A percentile compares a stretch with the other conserved stretches of the same genome.
Evolutionary conservation across 2,329 filamentous ascomycete genomes (phyloP).

Genomic region (Sporothrix schenckii): DNA sequence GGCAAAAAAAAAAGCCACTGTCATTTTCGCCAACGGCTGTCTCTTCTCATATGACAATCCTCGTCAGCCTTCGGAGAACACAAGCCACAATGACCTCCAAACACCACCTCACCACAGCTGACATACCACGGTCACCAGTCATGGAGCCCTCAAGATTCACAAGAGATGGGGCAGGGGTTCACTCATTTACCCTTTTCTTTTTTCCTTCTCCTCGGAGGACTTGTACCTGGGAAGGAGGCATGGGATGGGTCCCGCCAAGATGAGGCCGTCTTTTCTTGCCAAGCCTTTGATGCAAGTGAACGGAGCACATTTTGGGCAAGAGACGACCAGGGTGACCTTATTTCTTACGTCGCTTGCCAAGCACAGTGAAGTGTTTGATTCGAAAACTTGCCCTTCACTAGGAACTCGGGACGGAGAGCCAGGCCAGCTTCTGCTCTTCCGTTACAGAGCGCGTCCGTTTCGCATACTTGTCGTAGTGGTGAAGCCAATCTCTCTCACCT

Average conservation of each 20-base stretch:
- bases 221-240: no score
- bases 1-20: constrained; percentile 15
- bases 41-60: background rate
- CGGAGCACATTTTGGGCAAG: background rate
- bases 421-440: background rate
- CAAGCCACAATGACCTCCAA: background rate
- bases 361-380: background rate
- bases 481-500: constrained; percentile 12
- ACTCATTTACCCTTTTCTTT: background rate
- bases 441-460: background rate
- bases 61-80: constrained; percentile 17
- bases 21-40: constrained; percentile 22
- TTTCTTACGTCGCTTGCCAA: constrained; percentile 14
- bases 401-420: background rate
- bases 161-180: no score
- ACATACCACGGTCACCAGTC: constrained; percentile 3
- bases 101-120: background rate
- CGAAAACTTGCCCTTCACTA: background rate
- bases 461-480: background rate
- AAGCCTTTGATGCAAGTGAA: no score
- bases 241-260: no score
- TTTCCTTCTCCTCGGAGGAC: background rate
- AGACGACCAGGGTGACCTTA: background rate
- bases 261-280: no score
- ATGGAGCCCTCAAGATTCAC: background rate